A percentile compares a stretch with the other conserved stretches of the same genome.
Evolutionary conservation across 1,284 basidiomycete genomes (phyloP).

Genomic region (Moesziomyces antarcticus): DNA sequence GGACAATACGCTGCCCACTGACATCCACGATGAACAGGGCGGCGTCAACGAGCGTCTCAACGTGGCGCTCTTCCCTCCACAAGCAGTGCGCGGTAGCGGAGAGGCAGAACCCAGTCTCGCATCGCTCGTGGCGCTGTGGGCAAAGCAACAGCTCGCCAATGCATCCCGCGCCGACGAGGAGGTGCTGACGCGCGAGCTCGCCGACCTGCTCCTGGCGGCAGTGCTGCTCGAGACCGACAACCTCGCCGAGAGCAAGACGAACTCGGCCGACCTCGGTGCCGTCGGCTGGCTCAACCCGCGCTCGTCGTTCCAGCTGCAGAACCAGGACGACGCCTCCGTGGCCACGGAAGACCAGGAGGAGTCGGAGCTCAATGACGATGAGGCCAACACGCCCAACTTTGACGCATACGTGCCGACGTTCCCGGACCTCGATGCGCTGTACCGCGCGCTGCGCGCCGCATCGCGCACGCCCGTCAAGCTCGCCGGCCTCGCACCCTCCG

Average conservation of each 20-base stretch:
- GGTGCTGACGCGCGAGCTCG: slow-evolving; percentile 25
- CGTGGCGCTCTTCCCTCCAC: slow-evolving; percentile 29
- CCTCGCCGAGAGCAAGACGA: slow-evolving; percentile 34
- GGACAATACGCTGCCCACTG: slow-evolving; percentile 25
- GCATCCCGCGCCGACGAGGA: neutral
- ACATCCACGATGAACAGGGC: slow-evolving; percentile 25
- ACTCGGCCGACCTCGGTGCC: slow-evolving; percentile 42
- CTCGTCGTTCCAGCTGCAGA: slow-evolving; percentile 34
- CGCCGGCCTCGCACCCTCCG: neutral
- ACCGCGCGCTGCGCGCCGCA: slow-evolving; percentile 26
- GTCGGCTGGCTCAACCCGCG: slow-evolving; percentile 41
- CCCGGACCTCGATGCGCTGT: slow-evolving; percentile 44
- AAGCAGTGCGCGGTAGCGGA: slow-evolving; percentile 9
- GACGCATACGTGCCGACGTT: slow-evolving; percentile 45
- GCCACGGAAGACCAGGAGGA: neutral
- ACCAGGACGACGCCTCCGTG: slow-evolving; percentile 15
- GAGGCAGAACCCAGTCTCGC: slow-evolving; percentile 33
- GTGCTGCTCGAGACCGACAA: slow-evolving; percentile 42
- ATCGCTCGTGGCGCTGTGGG: slow-evolving; percentile 44
- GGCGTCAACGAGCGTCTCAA: slow-evolving; percentile 33
- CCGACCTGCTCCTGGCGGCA: slow-evolving; percentile 32
- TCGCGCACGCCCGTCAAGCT: slow-evolving; percentile 11
- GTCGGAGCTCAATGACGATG: slow-evolving; percentile 27
- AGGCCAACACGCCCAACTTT: slow-evolving; percentile 29
- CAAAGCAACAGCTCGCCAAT: slow-evolving; percentile 15